Conservation (phyloP, 441 rosid species). For the Populus hybrid region DNA sequence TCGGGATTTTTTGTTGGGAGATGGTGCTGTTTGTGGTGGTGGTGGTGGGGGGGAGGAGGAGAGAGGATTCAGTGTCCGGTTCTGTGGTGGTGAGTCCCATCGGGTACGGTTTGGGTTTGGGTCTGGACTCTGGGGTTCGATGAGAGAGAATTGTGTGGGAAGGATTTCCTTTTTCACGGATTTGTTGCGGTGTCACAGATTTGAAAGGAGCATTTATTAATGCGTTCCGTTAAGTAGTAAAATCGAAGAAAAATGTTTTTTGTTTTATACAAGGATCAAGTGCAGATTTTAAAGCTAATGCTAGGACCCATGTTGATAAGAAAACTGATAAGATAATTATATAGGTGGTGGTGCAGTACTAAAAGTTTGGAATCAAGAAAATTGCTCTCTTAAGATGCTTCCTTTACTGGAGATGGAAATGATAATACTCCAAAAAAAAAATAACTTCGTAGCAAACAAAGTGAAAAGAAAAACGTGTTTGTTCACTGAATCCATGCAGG, state of each 20-base stretch:
- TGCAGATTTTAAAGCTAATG: too few relatives aligned
- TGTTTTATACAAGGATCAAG: too few relatives aligned
- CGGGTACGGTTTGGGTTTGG: not conserved
- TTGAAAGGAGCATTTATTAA: not conserved
- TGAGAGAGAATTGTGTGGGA: not conserved
- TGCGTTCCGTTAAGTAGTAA: not conserved
- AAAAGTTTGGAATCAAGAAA: too few relatives aligned
- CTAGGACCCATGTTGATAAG: too few relatives aligned
- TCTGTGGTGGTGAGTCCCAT: conserved; percentile 46
- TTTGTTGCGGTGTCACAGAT: not conserved
- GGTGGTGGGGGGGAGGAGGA: conserved; percentile 32
- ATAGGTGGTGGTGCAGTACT: too few relatives aligned
- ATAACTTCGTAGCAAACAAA: too few relatives aligned
- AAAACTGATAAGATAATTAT: too few relatives aligned
- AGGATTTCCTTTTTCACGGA: not conserved
- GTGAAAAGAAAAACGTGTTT: too few relatives aligned
- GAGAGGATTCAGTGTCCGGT: conserved; percentile 49
- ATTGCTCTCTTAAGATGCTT: too few relatives aligned
- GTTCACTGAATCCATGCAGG: not conserved
- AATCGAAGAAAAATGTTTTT: too few relatives aligned
- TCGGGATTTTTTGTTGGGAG: conserved; percentile 30
- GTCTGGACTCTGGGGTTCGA: not conserved
- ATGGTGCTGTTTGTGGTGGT: conserved; percentile 8
- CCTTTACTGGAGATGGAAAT: too few relatives aligned
- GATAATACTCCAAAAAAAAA: too few relatives aligned